A percentile compares a stretch with the other conserved stretches of the same genome.
Conservation (phyloP, 768 basidiomycete genomes). For the Pleurotus ostreatus region DNA sequence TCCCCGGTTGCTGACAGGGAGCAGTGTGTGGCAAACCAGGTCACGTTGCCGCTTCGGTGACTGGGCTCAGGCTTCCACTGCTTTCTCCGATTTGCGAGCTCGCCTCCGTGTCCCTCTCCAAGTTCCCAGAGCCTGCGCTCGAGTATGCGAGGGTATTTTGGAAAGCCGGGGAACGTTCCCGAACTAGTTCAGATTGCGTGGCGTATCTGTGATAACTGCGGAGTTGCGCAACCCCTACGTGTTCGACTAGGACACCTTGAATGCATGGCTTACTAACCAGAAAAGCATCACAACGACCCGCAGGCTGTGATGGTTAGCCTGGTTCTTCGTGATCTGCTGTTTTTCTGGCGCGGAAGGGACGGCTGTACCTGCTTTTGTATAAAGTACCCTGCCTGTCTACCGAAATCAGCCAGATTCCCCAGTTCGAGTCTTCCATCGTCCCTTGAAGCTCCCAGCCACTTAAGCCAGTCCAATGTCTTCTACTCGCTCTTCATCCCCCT, state of each 20-base stretch:
- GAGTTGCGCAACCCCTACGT: slow-evolving; percentile 4
- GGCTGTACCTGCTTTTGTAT: slow-evolving; percentile 8
- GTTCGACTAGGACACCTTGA: slow-evolving; percentile 9
- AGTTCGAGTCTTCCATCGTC: slow-evolving; percentile 6
- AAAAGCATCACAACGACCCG: slow-evolving; percentile 7
- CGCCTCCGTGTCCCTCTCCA: neutral
- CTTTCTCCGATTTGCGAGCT: neutral
- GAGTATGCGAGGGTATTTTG: neutral
- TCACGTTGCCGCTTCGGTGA: neutral
- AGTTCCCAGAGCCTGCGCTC: neutral
- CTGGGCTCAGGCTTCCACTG: slow-evolving; percentile 1
- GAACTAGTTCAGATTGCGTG: slow-evolving; percentile 2
- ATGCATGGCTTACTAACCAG: slow-evolving; percentile 7
- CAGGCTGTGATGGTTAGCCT: slow-evolving; percentile 4
- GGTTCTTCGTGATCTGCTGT: slow-evolving; percentile 6
- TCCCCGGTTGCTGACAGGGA: slow-evolving; percentile 1
- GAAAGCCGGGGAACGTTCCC: slow-evolving; percentile 2
- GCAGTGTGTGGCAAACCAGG: neutral
- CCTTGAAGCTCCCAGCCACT: slow-evolving; percentile 10
- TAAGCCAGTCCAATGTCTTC: slow-evolving; percentile 18
- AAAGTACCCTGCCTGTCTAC: slow-evolving; percentile 5
- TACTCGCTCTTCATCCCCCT: slow-evolving; percentile 7
- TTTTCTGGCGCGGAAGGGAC: neutral
- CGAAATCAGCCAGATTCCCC: slow-evolving; percentile 5
- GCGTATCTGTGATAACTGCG: slow-evolving; percentile 9